A percentile compares a stretch with the other conserved stretches of the same genome.
Evolutionary conservation across 257 asterid species (phyloP).

Genomic region (Solanum bukasovii): DNA sequence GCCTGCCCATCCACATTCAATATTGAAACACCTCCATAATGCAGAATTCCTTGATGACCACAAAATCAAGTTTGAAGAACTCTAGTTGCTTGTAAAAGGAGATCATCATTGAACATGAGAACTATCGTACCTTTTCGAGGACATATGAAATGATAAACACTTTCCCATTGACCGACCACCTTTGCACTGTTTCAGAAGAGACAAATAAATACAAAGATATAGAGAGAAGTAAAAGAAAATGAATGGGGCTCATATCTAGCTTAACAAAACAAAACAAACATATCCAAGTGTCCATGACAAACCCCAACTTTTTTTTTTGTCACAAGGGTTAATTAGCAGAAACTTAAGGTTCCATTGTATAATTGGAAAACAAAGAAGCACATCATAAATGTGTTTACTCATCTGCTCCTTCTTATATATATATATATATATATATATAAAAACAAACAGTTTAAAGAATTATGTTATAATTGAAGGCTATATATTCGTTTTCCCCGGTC

Average conservation of each 20-base stretch:
- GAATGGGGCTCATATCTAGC: neutral
- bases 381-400: neutral
- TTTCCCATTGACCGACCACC: conserved; percentile 33
- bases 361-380: neutral
- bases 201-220: neutral
- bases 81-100: neutral
- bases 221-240: neutral
- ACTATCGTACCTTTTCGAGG: conserved; percentile 26
- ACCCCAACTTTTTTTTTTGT: neutral
- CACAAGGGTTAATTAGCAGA: neutral
- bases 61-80: neutral
- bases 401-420: neutral
- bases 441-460: neutral
- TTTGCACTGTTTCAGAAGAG: conserved; percentile 33
- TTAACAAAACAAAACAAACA: neutral
- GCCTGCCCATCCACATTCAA: conserved; percentile 59
- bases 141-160: conserved; percentile 47
- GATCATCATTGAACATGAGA: neutral
- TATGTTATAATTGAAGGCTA: neutral
- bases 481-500: neutral
- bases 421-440: neutral
- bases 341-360: neutral
- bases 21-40: conserved; percentile 52
- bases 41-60: conserved; percentile 32
- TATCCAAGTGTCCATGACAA: neutral